Evolutionary conservation across 345 rosid species (phyloP), one percentile per base, ranked within the genome.

Genomic region (Angophora floribunda): DNA sequence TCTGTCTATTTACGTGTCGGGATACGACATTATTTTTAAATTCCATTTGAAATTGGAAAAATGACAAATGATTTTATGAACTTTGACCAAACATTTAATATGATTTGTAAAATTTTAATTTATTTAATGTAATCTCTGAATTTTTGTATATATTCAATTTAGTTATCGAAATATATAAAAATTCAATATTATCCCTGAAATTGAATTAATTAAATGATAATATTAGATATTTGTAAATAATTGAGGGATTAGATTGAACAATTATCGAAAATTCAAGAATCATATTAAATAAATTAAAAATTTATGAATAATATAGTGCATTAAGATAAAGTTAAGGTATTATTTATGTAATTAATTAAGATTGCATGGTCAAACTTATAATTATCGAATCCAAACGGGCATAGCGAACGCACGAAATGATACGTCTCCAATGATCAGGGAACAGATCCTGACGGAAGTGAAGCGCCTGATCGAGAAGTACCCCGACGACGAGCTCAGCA

Each of bases 391-490:
- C 32, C 7, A 4, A 32, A 67, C 0, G 45, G 2, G 13, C 79
- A 67, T 67, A 0, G 10, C 17, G 16, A 2, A 6, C 3, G 13
- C 22, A 12, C 47, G 28, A 41, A n/a, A 47, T 36, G 26, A 85
- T 53, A 51, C 7, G 7, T 32, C 5, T 22, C 4, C 4, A 2
- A 85, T 30, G 15, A 8, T 51, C 28, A 50, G 61, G 61, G 98
- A 97, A 75, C 98, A 95, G 88, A 89, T 95, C 21, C 17, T 95
- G 30, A 41, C 96, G 3, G 99, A 95, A 90, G 93, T 97, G 13
- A 95, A 93, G 50, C 89, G 93, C 13, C 36, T 96, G 4, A 86
- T 92, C 2, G 98, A 94, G 26, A 32, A 11, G 45, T 93, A 95
- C 89, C 88, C 91, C 8, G 88, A 92, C 2, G 94, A 92, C 19